Evolutionary conservation across 2,329 filamentous ascomycete species (phyloP).

Genomic region (Cordyceps fumosorosea): DNA sequence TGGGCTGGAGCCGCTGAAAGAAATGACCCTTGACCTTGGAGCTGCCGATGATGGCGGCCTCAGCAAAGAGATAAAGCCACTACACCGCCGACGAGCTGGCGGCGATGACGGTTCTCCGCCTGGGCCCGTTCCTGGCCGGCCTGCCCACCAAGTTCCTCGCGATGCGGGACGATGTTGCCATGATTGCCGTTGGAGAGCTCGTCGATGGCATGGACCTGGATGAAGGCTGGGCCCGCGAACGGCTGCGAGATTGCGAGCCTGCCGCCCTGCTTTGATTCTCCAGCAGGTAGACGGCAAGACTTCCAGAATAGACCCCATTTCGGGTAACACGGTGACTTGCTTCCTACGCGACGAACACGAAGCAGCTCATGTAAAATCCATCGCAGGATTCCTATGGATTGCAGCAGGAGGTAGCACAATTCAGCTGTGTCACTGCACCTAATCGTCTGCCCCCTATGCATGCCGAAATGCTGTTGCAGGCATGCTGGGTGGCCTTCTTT

Average conservation of each 20-base stretch:
- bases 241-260: slow-evolving; percentile 11
- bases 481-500: not conserved
- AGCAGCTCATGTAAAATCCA: slow-evolving; percentile 13
- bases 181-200: slow-evolving; percentile 22
- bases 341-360: slow-evolving; percentile 19
- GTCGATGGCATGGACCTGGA: slow-evolving; percentile 22
- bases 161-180: slow-evolving; percentile 18
- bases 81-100: not conserved
- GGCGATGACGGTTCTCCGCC: not conserved
- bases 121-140: not conserved
- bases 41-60: not conserved
- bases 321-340: slow-evolving; percentile 20
- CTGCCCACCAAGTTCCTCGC: not conserved
- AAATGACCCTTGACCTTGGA: not conserved
- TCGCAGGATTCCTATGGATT: slow-evolving; percentile 17
- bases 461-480: not conserved
- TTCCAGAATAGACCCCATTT: slow-evolving; percentile 20
- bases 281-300: slow-evolving; percentile 16
- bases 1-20: not conserved
- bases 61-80: not conserved
- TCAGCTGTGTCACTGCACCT: not conserved
- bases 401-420: not conserved
- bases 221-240: slow-evolving; percentile 16
- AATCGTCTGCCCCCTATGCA: not conserved
- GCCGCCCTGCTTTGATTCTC: not conserved